Evolutionary conservation across 208 protist genomes (phyloP).

Genomic region (Angomonas deanei): DNA sequence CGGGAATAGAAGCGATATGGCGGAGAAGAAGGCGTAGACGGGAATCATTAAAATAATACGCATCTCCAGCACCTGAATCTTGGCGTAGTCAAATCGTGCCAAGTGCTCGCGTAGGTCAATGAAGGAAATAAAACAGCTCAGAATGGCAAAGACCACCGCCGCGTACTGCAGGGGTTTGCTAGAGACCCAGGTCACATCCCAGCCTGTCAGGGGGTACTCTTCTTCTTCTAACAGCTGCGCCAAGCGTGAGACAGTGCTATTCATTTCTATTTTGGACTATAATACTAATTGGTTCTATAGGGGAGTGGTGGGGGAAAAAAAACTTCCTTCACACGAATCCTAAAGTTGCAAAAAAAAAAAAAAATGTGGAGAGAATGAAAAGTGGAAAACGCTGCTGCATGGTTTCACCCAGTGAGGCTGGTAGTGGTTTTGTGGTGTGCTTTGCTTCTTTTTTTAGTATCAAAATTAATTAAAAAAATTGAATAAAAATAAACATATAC

Average conservation of each 20-base stretch:
- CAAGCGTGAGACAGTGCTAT: neutral
- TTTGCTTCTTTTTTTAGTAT: too few species aligned
- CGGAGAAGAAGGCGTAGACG: slow-evolving; percentile 75
- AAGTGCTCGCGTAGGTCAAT: slow-evolving; percentile 63
- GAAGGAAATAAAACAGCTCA: slow-evolving; percentile 65
- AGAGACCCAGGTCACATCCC: slow-evolving; percentile 53
- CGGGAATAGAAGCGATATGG: slow-evolving; percentile 44
- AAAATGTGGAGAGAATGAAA: slow-evolving; percentile 1
- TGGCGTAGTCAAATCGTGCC: slow-evolving; percentile 63
- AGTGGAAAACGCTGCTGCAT: neutral
- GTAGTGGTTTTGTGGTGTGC: too few species aligned
- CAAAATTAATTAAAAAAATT: too few species aligned
- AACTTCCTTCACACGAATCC: neutral
- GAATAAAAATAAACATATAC: neutral
- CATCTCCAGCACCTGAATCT: slow-evolving; percentile 77
- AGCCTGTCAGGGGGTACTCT: slow-evolving; percentile 13
- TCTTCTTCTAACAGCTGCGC: too few species aligned
- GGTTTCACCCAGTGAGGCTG: neutral
- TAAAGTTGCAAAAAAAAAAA: too few species aligned
- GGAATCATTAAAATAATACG: slow-evolving; percentile 87
- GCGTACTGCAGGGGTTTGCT: slow-evolving; percentile 42
- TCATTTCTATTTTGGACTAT: too few species aligned
- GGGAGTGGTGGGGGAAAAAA: neutral
- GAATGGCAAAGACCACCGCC: slow-evolving; percentile 31
- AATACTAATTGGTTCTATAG: neutral